A percentile compares a stretch with the other conserved stretches of the same genome.
phyloP scores from a whole-genome alignment of 257 asterid genomes.

The Nicotiana attenuata region DNA sequence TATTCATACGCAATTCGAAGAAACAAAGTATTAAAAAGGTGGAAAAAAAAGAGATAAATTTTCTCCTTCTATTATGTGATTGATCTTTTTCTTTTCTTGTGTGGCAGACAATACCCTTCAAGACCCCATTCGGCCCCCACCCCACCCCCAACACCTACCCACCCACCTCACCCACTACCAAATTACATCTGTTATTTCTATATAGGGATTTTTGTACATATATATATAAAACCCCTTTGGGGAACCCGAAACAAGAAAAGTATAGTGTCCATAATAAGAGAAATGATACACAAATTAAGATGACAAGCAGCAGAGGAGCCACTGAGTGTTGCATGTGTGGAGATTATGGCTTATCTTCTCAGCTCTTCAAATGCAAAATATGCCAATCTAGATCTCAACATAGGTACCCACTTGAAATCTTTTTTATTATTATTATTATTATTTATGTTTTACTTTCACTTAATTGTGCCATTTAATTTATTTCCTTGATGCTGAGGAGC shows the following conservation, averaged over 20 bases:
- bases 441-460: no score
- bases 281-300: conserved; percentile 13
- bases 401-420: conserved; percentile 30
- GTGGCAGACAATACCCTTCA: conserved; percentile 23
- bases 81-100: neutral
- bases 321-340: conserved; percentile 86
- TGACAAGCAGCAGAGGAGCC: conserved; percentile 25
- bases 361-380: conserved; percentile 54
- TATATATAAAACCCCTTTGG: neutral
- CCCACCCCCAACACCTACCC: neutral
- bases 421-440: no score
- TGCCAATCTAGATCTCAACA: conserved; percentile 70
- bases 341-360: conserved; percentile 54
- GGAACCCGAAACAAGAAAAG: neutral
- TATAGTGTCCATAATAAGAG: neutral
- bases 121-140: neutral
- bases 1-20: neutral
- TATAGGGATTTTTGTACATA: no score
- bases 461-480: neutral
- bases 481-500: no score
- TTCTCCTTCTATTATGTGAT: neutral
- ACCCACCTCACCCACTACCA: neutral
- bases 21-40: neutral
- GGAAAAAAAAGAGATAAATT: neutral
- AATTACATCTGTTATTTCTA: no score